Evolutionary conservation across 2,329 filamentous ascomycete species (phyloP), one percentile per base, ranked within the genome.

Genomic region (Aspergillus sp.): DNA sequence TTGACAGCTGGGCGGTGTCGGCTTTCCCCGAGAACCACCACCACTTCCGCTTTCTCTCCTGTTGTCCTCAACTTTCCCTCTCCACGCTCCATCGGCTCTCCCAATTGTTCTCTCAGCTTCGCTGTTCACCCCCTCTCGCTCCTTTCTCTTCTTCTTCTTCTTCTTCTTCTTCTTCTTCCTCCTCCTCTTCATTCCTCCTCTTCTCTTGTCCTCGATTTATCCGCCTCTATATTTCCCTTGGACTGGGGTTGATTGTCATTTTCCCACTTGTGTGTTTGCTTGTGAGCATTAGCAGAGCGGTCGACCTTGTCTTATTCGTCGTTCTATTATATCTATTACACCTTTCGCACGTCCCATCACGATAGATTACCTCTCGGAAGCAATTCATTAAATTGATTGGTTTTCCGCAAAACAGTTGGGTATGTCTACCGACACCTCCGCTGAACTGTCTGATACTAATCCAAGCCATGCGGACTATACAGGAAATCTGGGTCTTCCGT

Each of bases 21-120:
- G 25, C 25, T 30, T 30, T 30, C 25, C 25, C 25, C 25, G 25
- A 30, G 25, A 30, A 30, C 25, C 25, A 30, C 4, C 10, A 37
- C n/a, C 33, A 37, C 33, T 37, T 17, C 33, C 33, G 33, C n/a
- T 30, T 30, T 30, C 41, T 25, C 55, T 53, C 55, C 52, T 49
- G 58, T 54, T 55, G 55, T 49, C 56, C 56, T 55, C 46, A 49
- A 57, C 51, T 50, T 51, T 43, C 45, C 52, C 50, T 52, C 47
- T 45, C 43, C 37, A 30, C 27, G 15, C 15, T 38, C 15, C 45
- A 47, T 49, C 37, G 5, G 17, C 22, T 38, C 39, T 15, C 39
- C 39, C 39, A 41, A 37, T 33, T 35, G 41, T 17, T 43, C 46
- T 41, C 45, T 30, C 32, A 30, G 35, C 32, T 44, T 39, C 46